Base-by-base conservation (phyloP, 2,329 filamentous ascomycete species). In the Orbilia oligospora region DNA sequence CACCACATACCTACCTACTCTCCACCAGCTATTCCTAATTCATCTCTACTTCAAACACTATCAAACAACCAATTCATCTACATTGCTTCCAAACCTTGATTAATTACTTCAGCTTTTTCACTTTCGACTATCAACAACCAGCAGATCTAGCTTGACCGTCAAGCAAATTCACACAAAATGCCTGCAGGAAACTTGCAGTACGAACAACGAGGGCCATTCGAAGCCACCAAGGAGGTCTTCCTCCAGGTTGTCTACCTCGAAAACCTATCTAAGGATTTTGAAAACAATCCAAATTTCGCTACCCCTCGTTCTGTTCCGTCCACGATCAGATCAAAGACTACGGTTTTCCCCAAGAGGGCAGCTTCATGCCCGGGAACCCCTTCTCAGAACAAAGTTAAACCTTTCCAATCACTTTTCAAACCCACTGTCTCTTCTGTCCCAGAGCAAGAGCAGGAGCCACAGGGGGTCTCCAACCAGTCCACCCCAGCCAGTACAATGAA, bases 311-410 rank as follows among this genome's bases (percentile, higher is more conserved):
- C 68, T 8, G 18, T 51, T n/a, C 33, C 22, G 12, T 33, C 44
- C 5, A 20, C 27, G 8, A 27, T 22, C 10, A 24, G 6, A 14
- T 48, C 30, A 5, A 36, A 9, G 27, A 30, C 56, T 18, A 12
- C 33, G 5, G 12, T 55, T 30, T 36, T 24, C 20, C 46, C 46
- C 27, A 49, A 24, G 30, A 71, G 56, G 44, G 30, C 46, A 9
- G 33, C 22, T 22, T 55, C 30, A 22, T 46, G 56, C 46, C 55
- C 56, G 33, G 68, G 68, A 56, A 24, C 41, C 12, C 22, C 56
- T 12, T 44, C 36, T 44, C 9, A 61, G 6, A 24, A 3, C 8
- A 44, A 61, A n/a, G 18, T 20, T 3, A 61, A 44, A 36, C 27
- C 36, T 12, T 27, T 61, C 9, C 18, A 36, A 24, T 44, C 36